Evolutionary conservation across 768 basidiomycete species (phyloP), one percentile per base, ranked within the genome.

Genomic region (Lactarius deliciosus): DNA sequence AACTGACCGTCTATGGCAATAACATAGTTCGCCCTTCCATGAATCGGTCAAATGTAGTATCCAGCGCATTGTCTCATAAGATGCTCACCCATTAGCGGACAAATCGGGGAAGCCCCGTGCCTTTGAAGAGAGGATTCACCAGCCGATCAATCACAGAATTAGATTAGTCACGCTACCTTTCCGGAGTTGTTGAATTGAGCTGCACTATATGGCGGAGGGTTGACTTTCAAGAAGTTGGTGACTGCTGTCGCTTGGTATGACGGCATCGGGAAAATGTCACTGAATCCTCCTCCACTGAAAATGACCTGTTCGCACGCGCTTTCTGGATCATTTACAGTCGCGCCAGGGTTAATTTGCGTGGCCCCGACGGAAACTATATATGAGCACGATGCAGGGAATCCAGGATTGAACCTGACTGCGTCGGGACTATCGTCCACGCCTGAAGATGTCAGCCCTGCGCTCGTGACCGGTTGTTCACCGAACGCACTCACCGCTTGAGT

Each of bases 351-450:
- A 28, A 79, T 69, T 66, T 79, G 78, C 9, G 80, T 80, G 22
- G 77, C 73, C 38, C 81, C 77, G 64, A 80, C 75, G 16, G 71
- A 64, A 22, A 72, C 77, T 36, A 83, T 71, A 64, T 75, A 83
- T 25, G 82, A 79, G 61, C 83, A 83, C 3, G 76, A 75, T 25
- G 69, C 76, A 0, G 82, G 82, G 76, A 82, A 82, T 22, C 56
- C 68, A 0, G 80, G 81, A 66, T 77, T 81, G 73, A 83, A 82
- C 43, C 71, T 69, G 7, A 58, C 74, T 30, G 77, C 77, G 32
- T 56, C 55, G 3, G 50, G 5, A 11, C 7, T 15, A 40, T 34
- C 62, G 41, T 75, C 73, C 9, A 63, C 63, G 8, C 77, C 79
- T 80, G n/a, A 15, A 40, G 9, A 20, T 0, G 45, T 38, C 18